Evolutionary conservation across 2,329 filamentous ascomycete genomes (phyloP), one percentile per base, ranked within the genome.

Genomic region (Talaromyces piceae): DNA sequence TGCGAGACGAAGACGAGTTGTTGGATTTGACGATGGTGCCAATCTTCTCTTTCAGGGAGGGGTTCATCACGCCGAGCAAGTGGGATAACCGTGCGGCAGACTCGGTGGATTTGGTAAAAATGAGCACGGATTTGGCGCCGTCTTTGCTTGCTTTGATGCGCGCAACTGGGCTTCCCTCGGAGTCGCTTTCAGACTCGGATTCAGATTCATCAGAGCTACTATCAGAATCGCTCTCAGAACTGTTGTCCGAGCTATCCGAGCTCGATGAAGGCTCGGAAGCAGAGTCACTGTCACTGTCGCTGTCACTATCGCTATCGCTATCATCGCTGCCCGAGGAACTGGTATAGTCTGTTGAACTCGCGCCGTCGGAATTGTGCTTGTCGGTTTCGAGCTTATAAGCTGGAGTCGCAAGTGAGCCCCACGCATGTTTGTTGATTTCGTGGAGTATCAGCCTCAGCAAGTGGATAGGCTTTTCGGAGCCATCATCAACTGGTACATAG

Each of bases 31-130:
- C 88, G 54, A 93, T 79, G 0, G 84, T 88, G 53, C 82, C 82
- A 49, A 88, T 79, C 39, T 77, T 71, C 1, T 73, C 62, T 2
- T 77, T 72, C 28, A 86, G 72, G 0, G 74, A 66, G 0, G 84
- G 82, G 16, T 81, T 75, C 20, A 95, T 75, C 1, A 91, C 73
- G 1, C 76, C 72, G 9, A 97, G 76, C 0, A 97, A 81, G 18
- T 88, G 86, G 1, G 87, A 83, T n/a, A 97, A 79, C 53, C 93
- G 86, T n/a, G 87, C 78, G 1, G 91, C 88, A 16, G 85, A 82
- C 66, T 95, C 90, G 64, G 91, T 95, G 52, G 88, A 94, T 60
- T 89, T 89, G 44, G 90, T 91, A 66, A 97, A 97, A 57, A 97
- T 83, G 30, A 97, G 77, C 9, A 86, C 81, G 4, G 70, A 74